Base-by-base conservation (phyloP, 2,329 filamentous ascomycete species). In the Fusarium concolor region DNA sequence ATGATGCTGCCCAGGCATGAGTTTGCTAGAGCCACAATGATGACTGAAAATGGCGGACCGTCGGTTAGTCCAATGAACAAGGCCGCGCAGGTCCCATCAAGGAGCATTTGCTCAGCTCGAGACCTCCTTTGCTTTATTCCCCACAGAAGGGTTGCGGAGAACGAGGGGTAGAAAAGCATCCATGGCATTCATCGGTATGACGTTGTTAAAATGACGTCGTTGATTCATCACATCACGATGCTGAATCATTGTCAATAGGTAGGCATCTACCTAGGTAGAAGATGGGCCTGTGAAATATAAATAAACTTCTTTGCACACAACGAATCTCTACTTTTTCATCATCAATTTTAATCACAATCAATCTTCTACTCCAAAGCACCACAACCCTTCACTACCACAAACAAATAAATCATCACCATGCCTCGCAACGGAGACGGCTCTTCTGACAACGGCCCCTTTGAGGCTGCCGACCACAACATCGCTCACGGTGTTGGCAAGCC, bases 391-490 rank as follows among this genome's bases (percentile, higher is more conserved):
- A 53, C 39, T 42, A 53, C 38, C 28, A 46, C 39, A 47, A 51
- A 39, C 39, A 55, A 53, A 22, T 26, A 55, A 53, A 22, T 26
- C 26, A 65, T 52, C 74, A 82, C 56, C 60, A 86, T 85, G 84
- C 83, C 84, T 81, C 81, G 83, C 73, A 76, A 82, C 62, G 83
- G 83, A 82, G 81, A 82, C 71, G 82, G 82, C 53, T 79, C 78
- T 65, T 78, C 79, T 57, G 77, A 86, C 76, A 85, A 85, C 75
- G 81, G 81, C 60, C 79, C 78, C 56, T 75, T 80, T 61, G 71
- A 82, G 33, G 79, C 80, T 56, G 71, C 75, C 11, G 74, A 74
- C 57, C 76, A 83, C 65, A 65, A 81, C 76, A 81, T 84, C 49
- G 74, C 77, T 56, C 84, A 85, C 74, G 84, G 84, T 37, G 76